Conservation (phyloP, 2,329 filamentous ascomycete genomes). For the Tolypocladium ophioglossoides region DNA sequence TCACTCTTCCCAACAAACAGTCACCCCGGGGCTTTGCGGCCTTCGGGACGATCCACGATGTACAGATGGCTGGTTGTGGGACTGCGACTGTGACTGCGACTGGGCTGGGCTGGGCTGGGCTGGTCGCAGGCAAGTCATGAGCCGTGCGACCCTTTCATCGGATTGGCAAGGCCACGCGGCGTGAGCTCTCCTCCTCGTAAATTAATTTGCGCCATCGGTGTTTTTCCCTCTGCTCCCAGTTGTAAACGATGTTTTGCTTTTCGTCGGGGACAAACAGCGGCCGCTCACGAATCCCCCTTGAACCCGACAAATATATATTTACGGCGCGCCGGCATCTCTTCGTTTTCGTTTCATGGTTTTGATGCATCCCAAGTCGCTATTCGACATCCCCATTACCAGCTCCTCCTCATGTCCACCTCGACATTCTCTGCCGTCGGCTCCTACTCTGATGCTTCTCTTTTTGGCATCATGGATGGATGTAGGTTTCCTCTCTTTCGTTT, state of each 20-base stretch:
- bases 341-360: neutral
- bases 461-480: conserved; percentile 15
- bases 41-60: conserved; percentile 4
- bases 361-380: neutral
- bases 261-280: neutral
- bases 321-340: neutral
- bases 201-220: neutral
- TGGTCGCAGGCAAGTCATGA: neutral
- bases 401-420: neutral
- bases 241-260: neutral
- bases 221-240: neutral
- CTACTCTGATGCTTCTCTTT: neutral
- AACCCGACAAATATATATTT: neutral
- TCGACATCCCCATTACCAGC: neutral
- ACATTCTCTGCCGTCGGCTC: neutral
- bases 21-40: neutral
- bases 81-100: neutral
- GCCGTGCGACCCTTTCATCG: neutral
- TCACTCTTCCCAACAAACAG: neutral
- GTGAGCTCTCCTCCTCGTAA: neutral
- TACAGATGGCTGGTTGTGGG: conserved; percentile 4
- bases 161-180: neutral
- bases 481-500: conserved; percentile 1
- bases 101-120: neutral
- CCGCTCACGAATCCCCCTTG: neutral